Conservation (phyloP, 306 rosid genomes). For the Medicago ruthenica region DNA sequence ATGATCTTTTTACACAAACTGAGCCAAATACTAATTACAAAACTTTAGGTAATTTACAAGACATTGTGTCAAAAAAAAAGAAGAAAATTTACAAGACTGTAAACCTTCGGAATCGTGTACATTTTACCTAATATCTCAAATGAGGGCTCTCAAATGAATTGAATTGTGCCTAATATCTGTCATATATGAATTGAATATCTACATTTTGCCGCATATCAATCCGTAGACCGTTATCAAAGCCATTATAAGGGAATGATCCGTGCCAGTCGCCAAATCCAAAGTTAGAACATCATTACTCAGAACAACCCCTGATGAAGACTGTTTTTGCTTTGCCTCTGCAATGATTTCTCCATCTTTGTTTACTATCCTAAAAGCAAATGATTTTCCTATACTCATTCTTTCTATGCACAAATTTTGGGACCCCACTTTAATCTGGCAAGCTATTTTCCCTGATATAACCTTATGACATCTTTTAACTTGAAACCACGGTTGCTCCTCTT, state of each 20-base stretch:
- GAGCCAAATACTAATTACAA: not conserved
- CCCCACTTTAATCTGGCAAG: conserved; percentile 65
- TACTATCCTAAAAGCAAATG: conserved; percentile 58
- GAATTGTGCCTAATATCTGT: not conserved
- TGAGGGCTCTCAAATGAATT: conserved; percentile 9
- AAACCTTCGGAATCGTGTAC: not conserved
- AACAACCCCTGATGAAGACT: conserved; percentile 54
- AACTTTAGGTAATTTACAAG: not conserved
- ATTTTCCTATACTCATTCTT: conserved; percentile 49
- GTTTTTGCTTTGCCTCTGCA: conserved; percentile 84
- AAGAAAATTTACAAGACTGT: not conserved
- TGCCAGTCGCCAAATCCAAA: conserved; percentile 54
- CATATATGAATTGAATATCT: conserved; percentile 12
- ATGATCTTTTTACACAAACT: not conserved
- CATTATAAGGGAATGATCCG: conserved; percentile 70
- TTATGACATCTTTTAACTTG: conserved; percentile 60
- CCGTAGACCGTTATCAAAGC: conserved; percentile 72
- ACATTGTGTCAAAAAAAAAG: not conserved
- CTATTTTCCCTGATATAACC: conserved; percentile 50
- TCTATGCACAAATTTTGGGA: conserved; percentile 57
- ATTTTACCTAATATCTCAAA: no score
- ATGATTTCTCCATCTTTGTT: conserved; percentile 55
- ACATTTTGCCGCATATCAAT: conserved; percentile 64
- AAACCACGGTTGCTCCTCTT: conserved; percentile 60
- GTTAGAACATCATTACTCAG: conserved; percentile 75